Evolutionary conservation across 371 early-diverging fungal genomes (phyloP).

Genomic region (Zychaea mexicana): DNA sequence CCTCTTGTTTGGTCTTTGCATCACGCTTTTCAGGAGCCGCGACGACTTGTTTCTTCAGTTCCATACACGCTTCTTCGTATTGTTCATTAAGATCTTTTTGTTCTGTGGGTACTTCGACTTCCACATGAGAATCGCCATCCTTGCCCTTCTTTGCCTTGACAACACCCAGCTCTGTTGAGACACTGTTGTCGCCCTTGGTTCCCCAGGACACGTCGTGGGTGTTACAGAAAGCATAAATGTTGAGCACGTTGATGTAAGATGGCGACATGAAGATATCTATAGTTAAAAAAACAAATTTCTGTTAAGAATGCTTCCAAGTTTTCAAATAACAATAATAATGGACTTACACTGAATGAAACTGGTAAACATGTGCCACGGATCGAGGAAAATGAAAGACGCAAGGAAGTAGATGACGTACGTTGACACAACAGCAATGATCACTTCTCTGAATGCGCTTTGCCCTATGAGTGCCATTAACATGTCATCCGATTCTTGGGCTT

Average conservation of each 20-base stretch:
- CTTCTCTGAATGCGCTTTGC: conserved; percentile 54
- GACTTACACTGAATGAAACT: conserved; percentile 56
- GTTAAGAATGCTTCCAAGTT: not conserved
- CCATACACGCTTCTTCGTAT: conserved; percentile 71
- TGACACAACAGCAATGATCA: conserved; percentile 61
- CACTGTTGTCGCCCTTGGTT: conserved; percentile 85
- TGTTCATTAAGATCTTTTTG: conserved; percentile 74
- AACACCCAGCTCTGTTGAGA: conserved; percentile 64
- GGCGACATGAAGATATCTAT: conserved; percentile 58
- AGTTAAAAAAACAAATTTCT: not conserved
- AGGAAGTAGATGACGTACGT: conserved; percentile 73
- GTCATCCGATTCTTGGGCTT: conserved; percentile 17
- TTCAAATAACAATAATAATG: no score
- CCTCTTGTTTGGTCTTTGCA: conserved; percentile 79
- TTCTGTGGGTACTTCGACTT: conserved; percentile 75
- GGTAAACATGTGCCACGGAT: conserved; percentile 74
- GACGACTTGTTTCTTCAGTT: conserved; percentile 48
- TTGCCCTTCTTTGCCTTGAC: conserved; percentile 61
- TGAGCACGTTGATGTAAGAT: conserved; percentile 64
- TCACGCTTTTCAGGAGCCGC: conserved; percentile 66
- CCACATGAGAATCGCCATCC: conserved; percentile 47
- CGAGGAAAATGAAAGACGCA: conserved; percentile 65
- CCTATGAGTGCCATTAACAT: conserved; percentile 32
- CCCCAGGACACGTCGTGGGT: conserved; percentile 88
- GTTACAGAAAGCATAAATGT: conserved; percentile 74